Evolutionary conservation across 805 yeast species (phyloP), one percentile per base, ranked within the genome.

Genomic region (Tetrapisispora nanseiensis): DNA sequence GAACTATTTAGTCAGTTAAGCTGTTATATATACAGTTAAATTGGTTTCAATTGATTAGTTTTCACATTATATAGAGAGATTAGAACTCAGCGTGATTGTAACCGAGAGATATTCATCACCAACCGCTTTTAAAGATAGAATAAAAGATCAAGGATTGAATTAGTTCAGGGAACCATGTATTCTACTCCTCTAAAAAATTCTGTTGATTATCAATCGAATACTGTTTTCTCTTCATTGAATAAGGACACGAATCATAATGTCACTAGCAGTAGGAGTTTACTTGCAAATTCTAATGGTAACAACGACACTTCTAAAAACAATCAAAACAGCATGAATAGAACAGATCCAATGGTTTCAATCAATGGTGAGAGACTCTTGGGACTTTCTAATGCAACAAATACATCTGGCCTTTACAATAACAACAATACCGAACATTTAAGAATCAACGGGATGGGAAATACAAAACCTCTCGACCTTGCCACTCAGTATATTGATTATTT

Each of bases 401-500:
- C 41, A 12, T 19, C 43, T 13, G n/a, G 35, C 3, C 27, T 36
- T 5, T 33, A 33, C 15, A 33, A 15, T 21, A 19, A 40, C 33
- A 20, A 19, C 27, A 8, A 40, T 26, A 56, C 56, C 40, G 69
- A 66, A 42, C 59, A 59, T 45, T 44, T 64, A 15, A 50, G 58
- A 24, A 59, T 65, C 18, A 42, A 51, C 23, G 61, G 60, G 12
- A 49, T 62, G 21, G 65, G 62, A 11, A 48, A 56, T 15, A 54
- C 52, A n/a, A 59, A 64, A 18, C 71, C 72, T 4, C 50, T 68
- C 39, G 71, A 75, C 46, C 61, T 83, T 43, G 85, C 87, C 1
- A 70, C 76, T 39, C 78, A 78, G 58, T 80, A 76, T 59, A 73
- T 83, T 43, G 70, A 78, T 29, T 62, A 74, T 66, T 55, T 81